These are phyloP conservation scores for Lasiosphaeris hirsuta DNA, from an alignment of 495 filamentous ascomycete species.

Conservation along the genomic window DNA sequence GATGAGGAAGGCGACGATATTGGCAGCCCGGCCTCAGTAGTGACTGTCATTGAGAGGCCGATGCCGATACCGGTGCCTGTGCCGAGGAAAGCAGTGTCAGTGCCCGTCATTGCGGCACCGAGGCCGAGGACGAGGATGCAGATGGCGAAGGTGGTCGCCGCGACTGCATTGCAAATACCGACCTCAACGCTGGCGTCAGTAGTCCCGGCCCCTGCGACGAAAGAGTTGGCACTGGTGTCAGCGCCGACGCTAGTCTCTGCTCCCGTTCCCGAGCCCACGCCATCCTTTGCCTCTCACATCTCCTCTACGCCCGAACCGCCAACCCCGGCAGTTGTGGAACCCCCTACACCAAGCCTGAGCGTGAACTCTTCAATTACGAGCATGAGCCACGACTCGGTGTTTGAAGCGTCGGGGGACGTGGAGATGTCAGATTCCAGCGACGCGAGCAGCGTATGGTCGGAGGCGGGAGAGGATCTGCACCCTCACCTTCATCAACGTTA, in stretches of 20 bases:
- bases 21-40: constrained; percentile 25
- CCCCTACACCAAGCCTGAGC: constrained; percentile 23
- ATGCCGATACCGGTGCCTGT: constrained; percentile 15
- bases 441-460: constrained; percentile 30
- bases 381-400: constrained; percentile 23
- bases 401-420: constrained; percentile 31
- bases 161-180: background rate
- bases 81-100: constrained; percentile 1
- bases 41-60: constrained; percentile 28
- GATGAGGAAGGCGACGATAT: constrained; percentile 42
- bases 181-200: background rate
- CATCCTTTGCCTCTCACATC: background rate
- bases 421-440: constrained; percentile 39
- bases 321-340: constrained; percentile 15
- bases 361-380: constrained; percentile 15
- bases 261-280: constrained; percentile 4
- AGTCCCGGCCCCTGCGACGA: background rate
- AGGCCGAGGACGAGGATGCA: constrained; percentile 14
- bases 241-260: background rate
- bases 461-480: constrained; percentile 15
- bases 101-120: constrained; percentile 23
- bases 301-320: constrained; percentile 14
- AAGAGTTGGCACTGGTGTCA: background rate
- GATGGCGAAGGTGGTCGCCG: constrained; percentile 1
- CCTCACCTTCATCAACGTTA: too few species aligned